phyloP scores from a whole-genome alignment of 345 rosid species.

The Gossypium rotundifolium region DNA sequence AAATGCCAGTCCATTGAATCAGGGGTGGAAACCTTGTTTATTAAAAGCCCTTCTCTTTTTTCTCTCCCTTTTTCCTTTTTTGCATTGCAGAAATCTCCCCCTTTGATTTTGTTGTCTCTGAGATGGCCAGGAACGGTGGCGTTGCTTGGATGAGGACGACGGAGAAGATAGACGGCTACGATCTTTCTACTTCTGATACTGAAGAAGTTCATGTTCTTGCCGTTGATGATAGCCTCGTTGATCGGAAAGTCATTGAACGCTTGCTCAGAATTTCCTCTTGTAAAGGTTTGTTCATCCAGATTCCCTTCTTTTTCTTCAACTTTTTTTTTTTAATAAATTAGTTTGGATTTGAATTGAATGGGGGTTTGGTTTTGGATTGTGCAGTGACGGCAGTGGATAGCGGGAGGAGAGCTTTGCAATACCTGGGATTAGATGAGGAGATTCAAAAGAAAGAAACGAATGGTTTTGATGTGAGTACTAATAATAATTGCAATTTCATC shows the following conservation, averaged over 20 bases:
- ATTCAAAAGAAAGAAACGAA: slow-evolving; percentile 20
- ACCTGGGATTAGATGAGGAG: slow-evolving; percentile 59
- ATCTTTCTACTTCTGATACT: slow-evolving; percentile 34
- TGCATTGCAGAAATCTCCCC: not conserved
- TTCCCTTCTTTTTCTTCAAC: not conserved
- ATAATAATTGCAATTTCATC: not conserved
- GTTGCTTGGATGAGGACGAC: slow-evolving; percentile 37
- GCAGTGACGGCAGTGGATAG: slow-evolving; percentile 93
- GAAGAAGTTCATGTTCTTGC: slow-evolving; percentile 83
- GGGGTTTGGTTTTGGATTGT: not conserved
- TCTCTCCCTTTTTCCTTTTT: not conserved
- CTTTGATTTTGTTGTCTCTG: not conserved
- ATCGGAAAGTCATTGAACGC: slow-evolving; percentile 81
- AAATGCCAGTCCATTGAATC: slow-evolving; percentile 9
- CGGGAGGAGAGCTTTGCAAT: slow-evolving; percentile 75
- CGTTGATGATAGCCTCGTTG: slow-evolving; percentile 84
- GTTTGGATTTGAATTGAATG: slow-evolving; percentile 8
- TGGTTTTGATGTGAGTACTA: slow-evolving; percentile 40
- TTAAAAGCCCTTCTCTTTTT: not conserved
- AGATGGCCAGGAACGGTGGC: slow-evolving; percentile 52
- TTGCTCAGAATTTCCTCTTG: slow-evolving; percentile 71
- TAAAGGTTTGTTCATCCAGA: slow-evolving; percentile 45
- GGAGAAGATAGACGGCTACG: slow-evolving; percentile 38
- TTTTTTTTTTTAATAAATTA: not conserved
- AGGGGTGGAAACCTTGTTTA: not conserved